Base-by-base conservation (phyloP, 2,329 filamentous ascomycete species). In the Ophiocordyceps unilateralis region DNA sequence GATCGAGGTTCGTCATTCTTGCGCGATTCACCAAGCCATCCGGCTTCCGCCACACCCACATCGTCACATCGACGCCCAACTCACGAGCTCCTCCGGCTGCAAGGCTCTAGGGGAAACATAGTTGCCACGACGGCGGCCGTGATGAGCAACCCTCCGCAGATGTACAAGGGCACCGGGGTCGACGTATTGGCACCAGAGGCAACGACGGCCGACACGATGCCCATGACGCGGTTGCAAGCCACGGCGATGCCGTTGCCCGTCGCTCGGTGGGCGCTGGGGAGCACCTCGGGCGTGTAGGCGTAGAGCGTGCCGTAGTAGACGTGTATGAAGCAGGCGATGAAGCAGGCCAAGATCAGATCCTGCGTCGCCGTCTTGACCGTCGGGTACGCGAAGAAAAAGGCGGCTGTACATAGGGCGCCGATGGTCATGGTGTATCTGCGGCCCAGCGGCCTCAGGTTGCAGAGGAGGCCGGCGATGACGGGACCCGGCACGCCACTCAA, bases 251-350 rank as follows among this genome's bases (percentile, higher is more conserved):
- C 82, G 0, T 76, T 81, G 6, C 80, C 82, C 0, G 80, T 82
- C 5, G 81, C 82, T 26, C 82, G 67, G 20, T 81, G 74, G 1
- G 80, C 78, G 0, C 80, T 78, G 0, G 81, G 81, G 59, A 87
- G 85, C 23, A 85, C 74, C 53, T 86, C 82, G 0, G 82, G 81
- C 0, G 82, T 85, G 55, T 83, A 86, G 8, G 81, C 78, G 55
- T 84, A 86, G 1, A 87, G 62, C 1, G 84, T 78, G 44, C 80
- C 81, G 59, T 84, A 85, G 76, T 82, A 82, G 60, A 83, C 79
- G 54, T 83, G 83, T 59, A 83, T 79, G 49, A 76, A 73, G 55
- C 85, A 83, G 11, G 80, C 76, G 55, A 82, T 76, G 48, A 80
- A 65, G 48, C 75, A 83, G 0, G 72, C 76, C 55, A 82, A 82